A percentile compares a stretch with the other conserved stretches of the same genome.
phyloP scores from a whole-genome alignment of 2,329 filamentous ascomycete genomes.

The Cadophora malorum region DNA sequence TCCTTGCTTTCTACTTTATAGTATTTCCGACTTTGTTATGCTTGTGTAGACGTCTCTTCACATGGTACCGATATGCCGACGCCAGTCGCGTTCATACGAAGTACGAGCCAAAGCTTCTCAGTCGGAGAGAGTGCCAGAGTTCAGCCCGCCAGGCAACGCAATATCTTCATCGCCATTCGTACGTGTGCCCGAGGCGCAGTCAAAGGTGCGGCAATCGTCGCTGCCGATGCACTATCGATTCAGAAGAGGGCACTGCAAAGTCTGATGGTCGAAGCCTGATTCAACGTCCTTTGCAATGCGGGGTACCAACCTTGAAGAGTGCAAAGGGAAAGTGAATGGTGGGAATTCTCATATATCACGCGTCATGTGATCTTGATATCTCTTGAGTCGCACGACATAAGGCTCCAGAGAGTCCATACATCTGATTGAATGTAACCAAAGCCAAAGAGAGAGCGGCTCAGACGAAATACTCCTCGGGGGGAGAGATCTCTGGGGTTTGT shows the following conservation, averaged over 20 bases:
- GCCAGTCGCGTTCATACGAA: not conserved
- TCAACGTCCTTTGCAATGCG: not conserved
- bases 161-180: constrained; percentile 6
- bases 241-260: not conserved
- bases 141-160: constrained; percentile 19
- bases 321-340: too few relatives aligned
- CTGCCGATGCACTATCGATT: constrained; percentile 19
- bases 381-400: too few relatives aligned
- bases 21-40: not conserved
- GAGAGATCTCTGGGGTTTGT: too few relatives aligned
- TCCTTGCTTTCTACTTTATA: not conserved
- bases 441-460: too few relatives aligned
- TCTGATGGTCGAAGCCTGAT: constrained; percentile 17
- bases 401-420: too few relatives aligned
- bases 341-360: too few relatives aligned
- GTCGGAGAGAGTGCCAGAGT: not conserved
- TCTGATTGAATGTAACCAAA: too few relatives aligned
- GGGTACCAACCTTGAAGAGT: not conserved
- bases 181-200: constrained; percentile 22
- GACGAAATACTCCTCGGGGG: too few relatives aligned
- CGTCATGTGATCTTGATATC: not conserved
- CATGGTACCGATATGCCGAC: constrained; percentile 9
- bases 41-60: not conserved
- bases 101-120: not conserved
- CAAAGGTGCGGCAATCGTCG: too few relatives aligned